Base-by-base conservation (phyloP, 352 stramenopile genomes). In the Phytophthora capsici region DNA sequence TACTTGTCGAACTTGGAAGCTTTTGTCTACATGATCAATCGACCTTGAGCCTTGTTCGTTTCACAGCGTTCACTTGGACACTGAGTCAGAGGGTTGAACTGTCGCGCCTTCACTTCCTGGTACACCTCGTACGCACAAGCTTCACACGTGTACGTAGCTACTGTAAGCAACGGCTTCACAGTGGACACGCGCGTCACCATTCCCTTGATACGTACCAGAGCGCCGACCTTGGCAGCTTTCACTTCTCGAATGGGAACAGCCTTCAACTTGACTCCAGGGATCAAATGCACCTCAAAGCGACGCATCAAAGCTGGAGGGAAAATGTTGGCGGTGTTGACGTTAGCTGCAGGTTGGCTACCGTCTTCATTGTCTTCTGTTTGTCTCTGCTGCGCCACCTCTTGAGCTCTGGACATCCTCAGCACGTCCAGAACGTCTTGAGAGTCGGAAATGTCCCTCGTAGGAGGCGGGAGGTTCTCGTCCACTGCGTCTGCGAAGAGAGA, bases 1-100 rank as follows among this genome's bases (percentile, higher is more conserved):
- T 98, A 99, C 62, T 99, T 99, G 62, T 98, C 86, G 72, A 99
- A 99, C 69, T 99, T 99, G 67, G 88, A 99, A 4, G 96, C 97
- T 45, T 98, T 94, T 0, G 97, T 99, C 75, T 99, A 97, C 58
- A 99, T 76, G 36, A 98, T 77, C 23, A 99, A 60, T 1, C 86
- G 81, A 0, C 93, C 91, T 22, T 81, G 82, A 13, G 81, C 79
- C 5, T 82, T 83, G 65, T 97, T 96, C 3, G 77, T 84, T 63
- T 88, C 68, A 74, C 96, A 99, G 3, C 83, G 80, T 41, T 95
- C 82, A 46, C 86, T 96, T 1, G 94, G 93, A 76, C 97, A 99
- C 22, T 90, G 64, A 1, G 86, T 74, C 47, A 98, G 80, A 3
- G 98, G 98, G 13, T 98, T 97, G 73, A 99, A 99, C 63, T 98